These are phyloP conservation scores for Rhynchosporium graminicola DNA, from an alignment of 2,329 filamentous ascomycete genomes.

Conservation along the genomic window DNA sequence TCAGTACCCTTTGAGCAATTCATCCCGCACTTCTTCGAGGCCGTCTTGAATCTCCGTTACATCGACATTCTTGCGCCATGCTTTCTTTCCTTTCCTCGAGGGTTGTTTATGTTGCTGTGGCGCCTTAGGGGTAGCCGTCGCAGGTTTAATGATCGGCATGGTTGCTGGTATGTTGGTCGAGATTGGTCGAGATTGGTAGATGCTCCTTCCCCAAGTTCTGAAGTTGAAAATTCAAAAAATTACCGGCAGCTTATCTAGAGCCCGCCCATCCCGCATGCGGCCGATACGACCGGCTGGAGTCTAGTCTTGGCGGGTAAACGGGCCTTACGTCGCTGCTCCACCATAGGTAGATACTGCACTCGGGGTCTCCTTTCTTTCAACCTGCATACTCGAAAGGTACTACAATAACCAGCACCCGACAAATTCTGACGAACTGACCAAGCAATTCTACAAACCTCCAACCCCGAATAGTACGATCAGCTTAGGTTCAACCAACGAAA, in stretches of 20 bases:
- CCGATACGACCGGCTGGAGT: not conserved
- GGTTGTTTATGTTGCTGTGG: conserved; percentile 84
- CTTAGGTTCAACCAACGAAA: conserved; percentile 3
- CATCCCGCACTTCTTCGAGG: conserved; percentile 79
- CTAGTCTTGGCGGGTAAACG: conserved; percentile 14
- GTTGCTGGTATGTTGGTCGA: not conserved
- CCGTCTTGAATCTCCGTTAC: conserved; percentile 82
- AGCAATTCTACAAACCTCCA: conserved; percentile 16
- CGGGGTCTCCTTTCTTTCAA: conserved; percentile 22
- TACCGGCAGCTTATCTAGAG: conserved; percentile 13
- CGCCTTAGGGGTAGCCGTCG: conserved; percentile 54
- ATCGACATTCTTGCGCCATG: conserved; percentile 98
- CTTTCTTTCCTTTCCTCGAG: conserved; percentile 96
- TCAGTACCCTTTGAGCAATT: conserved; percentile 85
- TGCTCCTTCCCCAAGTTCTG: not conserved
- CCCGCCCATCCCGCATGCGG: conserved; percentile 5
- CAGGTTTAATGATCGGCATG: conserved; percentile 41
- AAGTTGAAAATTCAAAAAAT: conserved; percentile 20
- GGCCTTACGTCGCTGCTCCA: not conserved
- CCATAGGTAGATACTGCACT: not conserved
- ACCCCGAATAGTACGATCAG: conserved; percentile 4
- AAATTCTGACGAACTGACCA: conserved; percentile 14
- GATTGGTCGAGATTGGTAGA: not conserved
- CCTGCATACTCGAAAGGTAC: not conserved
- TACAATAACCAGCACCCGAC: conserved; percentile 1